A percentile compares a stretch with the other conserved stretches of the same genome.
phyloP scores from a whole-genome alignment of 192 early-diverging fungal species.

The Coemansia sp. region DNA sequence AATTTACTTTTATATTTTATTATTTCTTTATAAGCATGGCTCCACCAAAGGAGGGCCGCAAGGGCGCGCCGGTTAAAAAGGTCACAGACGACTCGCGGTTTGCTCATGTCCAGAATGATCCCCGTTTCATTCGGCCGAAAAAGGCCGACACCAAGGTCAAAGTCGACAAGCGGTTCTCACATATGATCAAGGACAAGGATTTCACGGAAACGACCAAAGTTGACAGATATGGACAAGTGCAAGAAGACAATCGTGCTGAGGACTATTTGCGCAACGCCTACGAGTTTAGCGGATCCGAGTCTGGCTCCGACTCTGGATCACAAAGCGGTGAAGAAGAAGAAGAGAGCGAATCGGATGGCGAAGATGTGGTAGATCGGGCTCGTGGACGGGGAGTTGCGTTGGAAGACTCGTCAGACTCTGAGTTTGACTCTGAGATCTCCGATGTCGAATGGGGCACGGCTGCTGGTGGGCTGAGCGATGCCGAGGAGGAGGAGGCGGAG shows the following conservation, averaged over 20 bases:
- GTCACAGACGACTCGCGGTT: slow-evolving; percentile 76
- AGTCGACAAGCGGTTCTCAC: slow-evolving; percentile 86
- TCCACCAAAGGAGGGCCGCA: slow-evolving; percentile 20
- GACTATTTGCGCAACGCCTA: slow-evolving; percentile 42
- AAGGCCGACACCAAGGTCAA: slow-evolving; percentile 83
- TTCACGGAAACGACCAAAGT: slow-evolving; percentile 59
- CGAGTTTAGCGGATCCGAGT: slow-evolving; percentile 60
- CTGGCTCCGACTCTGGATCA: slow-evolving; percentile 12
- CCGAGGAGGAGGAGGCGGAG: slow-evolving; percentile 59
- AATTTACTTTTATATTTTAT: neutral
- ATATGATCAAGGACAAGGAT: slow-evolving; percentile 78
- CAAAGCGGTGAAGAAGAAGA: slow-evolving; percentile 18
- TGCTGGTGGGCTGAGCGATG: slow-evolving; percentile 58
- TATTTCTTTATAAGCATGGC: slow-evolving; percentile 25
- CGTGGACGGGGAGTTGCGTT: slow-evolving; percentile 77
- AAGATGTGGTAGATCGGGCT: slow-evolving; percentile 65
- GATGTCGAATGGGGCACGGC: slow-evolving; percentile 39
- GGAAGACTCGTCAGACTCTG: slow-evolving; percentile 39
- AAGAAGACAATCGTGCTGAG: slow-evolving; percentile 43
- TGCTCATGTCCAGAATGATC: slow-evolving; percentile 77
- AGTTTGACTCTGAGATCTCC: slow-evolving; percentile 41
- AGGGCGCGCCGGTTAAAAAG: slow-evolving; percentile 44
- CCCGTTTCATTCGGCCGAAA: slow-evolving; percentile 76
- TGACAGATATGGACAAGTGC: slow-evolving; percentile 45
- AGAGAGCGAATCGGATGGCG: slow-evolving; percentile 27